Evolutionary conservation across 2,329 filamentous ascomycete genomes (phyloP), one percentile per base, ranked within the genome.

Genomic region (Fusarium beomiforme): DNA sequence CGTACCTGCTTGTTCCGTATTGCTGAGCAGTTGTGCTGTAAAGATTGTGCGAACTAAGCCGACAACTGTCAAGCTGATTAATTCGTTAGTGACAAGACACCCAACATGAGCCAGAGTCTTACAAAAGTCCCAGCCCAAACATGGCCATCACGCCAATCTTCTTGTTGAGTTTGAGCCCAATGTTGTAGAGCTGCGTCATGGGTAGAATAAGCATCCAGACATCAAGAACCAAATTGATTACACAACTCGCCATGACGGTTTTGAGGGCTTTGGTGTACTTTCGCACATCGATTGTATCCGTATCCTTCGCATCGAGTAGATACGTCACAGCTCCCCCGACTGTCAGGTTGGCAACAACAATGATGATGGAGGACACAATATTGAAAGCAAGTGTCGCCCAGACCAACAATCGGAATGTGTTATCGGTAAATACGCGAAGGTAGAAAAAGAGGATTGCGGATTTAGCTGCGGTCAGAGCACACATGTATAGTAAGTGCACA

Each of bases 151-250:
- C 64, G 0, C 5, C 21, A 1, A 69, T 41, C 39, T 66, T 69
- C 26, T 66, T 65, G 1, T 39, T 41, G 0, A 24, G 9, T 14
- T 42, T 65, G 1, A 69, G 23, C 1, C 60, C 60, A 0, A 69
- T 21, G 1, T 69, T 55, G 4, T 60, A 60, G 0, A 69, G 17
- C 12, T 69, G 67, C 0, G 67, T 69, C 66, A 69, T 51, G 1
- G 67, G 67, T 1, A 69, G 21, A 2, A 69, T 29, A 3, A 69
- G 66, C 67, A 69, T 69, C 67, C 67, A 69, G 0, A 49, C 12
- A 1, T 69, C 67, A 6, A 69, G 14, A 2, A 16, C 39, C n/a
- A 69, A 12, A 4, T 61, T 69, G 1, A 69, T 24, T 0, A n/a
- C 14, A 5, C 47, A 54, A 1, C 65, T 54, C 2, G 26, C 23